Base-by-base conservation (phyloP, 2,329 filamentous ascomycete genomes). In the Phyllosticta paracitricarpa region DNA sequence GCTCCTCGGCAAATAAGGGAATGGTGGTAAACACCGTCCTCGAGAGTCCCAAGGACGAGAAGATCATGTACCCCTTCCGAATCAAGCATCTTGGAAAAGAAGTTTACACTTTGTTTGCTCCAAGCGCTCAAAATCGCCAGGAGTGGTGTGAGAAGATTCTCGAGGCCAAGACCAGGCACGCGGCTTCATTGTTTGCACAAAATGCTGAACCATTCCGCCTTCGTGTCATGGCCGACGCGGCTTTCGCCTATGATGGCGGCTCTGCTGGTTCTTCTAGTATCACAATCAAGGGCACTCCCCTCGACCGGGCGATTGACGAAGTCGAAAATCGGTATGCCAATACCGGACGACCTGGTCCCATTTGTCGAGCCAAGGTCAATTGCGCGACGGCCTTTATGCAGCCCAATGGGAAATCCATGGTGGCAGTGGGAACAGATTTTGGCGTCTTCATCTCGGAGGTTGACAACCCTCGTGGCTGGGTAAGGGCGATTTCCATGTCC, bases 81-180 rank as follows among this genome's bases (percentile, higher is more conserved):
- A 85, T 99, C 71, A 97, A 97, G 77, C 94, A 99, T 76, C 82
- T 99, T 22, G 94, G 95, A 12, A 89, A 96, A 64, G 92, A 96
- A 67, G 87, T 90, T 0, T 97, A 97, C 72, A 96, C 89, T 0
- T 79, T 99, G 1, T 97, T 95, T 72, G 92, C 93, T 0, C 84
- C 87, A 5, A 88, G 85, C 1, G 83, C 87, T 2, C 82, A 87
- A 64, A 88, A 86, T 67, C 84, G 94, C 62, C 81, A 85, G 64
- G 90, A 96, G 56, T 99, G 95, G 95, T 96, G 91, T 69, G 85
- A 86, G 65, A 96, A 91, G 75, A 96, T 99, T 67, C 87, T 95
- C 54, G 89, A 96, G 73, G 94, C 94, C 33, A 99, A 99, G 79
- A 96, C 91, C 6, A 86, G 88, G 63, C 92, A 99, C 72, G 94